Base-by-base conservation (phyloP, 2,329 filamentous ascomycete species). In the Emydomyces testavorans region DNA sequence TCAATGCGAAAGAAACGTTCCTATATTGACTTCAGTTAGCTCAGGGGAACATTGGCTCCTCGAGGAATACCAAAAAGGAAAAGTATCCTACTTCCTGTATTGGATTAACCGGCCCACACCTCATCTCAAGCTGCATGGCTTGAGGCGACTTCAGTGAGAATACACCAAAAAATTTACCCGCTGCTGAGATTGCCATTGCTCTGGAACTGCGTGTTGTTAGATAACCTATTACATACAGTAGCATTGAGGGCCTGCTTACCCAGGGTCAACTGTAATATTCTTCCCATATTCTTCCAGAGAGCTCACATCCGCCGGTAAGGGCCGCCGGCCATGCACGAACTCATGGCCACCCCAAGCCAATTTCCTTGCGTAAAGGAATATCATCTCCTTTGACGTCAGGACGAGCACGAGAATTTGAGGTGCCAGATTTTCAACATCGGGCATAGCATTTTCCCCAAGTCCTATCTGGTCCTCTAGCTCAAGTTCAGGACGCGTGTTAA, bases 331-430 rank as follows among this genome's bases (percentile, higher is more conserved):
- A 26, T 77, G 71, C 7, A 78, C 70, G 56, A 93, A 90, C 16
- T 76, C 72, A 34, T 75, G 67, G 5, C 62, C 61, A 4, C 72
- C 73, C 50, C 71, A 63, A 1, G 58, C 54, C 0, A 58, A 57
- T 24, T 70, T 65, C 28, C 65, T 63, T 40, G 87, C 72, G 62
- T 83, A 90, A 20, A 95, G 66, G 56, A 95, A 94, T 20, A 90
- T 73, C 43, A 86, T 70, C 50, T 85, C 79, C 31, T 81, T 80
- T 13, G 77, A 78, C 53, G 85, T 81, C 6, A 95, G 73, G 18
- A 85, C 79, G 13, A 96, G 68, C 3, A 92, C 75, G 13, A 96
- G 69, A 20, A 89, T 70, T 59, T 96, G 87, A n/a, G 86, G 83
- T 10, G 89, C 85, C 48, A 83, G 62, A 2, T 52, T 46, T 18